A percentile compares a stretch with the other conserved stretches of the same genome.
Conservation (phyloP, 345 rosid genomes). For the Gossypium thurberi region DNA sequence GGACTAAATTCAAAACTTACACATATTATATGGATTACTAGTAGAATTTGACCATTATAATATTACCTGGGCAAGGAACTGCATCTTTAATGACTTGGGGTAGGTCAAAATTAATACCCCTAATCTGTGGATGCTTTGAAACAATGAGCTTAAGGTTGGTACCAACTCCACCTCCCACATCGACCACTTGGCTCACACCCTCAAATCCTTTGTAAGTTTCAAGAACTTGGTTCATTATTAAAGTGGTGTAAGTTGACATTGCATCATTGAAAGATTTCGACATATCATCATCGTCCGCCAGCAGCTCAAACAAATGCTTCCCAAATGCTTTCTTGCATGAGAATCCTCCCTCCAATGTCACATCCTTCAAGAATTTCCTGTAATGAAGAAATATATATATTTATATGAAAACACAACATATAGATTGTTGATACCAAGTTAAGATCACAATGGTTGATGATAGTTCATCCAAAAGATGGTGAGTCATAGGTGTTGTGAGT, state of each 20-base stretch:
- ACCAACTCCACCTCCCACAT: slow-evolving; percentile 39
- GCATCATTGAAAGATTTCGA: slow-evolving; percentile 22
- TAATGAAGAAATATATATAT: not conserved
- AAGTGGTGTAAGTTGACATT: slow-evolving; percentile 15
- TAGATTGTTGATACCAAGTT: no score
- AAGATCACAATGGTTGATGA: no score
- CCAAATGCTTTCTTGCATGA: slow-evolving; percentile 26
- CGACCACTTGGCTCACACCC: slow-evolving; percentile 20
- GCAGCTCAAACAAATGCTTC: slow-evolving; percentile 22
- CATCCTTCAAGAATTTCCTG: slow-evolving; percentile 21
- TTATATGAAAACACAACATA: no score
- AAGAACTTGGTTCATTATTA: slow-evolving; percentile 29
- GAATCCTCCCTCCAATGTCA: slow-evolving; percentile 29
- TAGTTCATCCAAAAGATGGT: no score
- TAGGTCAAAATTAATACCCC: slow-evolving; percentile 48
- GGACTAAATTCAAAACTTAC: no score
- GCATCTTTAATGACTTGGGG: slow-evolving; percentile 26
- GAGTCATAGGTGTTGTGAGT: no score
- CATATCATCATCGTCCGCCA: slow-evolving; percentile 10
- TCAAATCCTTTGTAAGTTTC: slow-evolving; percentile 33
- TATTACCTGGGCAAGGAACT: slow-evolving; percentile 26
- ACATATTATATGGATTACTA: no score
- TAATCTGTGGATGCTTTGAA: slow-evolving; percentile 36
- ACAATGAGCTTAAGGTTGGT: slow-evolving; percentile 23
- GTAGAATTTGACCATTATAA: no score